Evolutionary conservation across 805 yeast species (phyloP), one percentile per base, ranked within the genome.

Genomic region (Isabelozyma gotoi): DNA sequence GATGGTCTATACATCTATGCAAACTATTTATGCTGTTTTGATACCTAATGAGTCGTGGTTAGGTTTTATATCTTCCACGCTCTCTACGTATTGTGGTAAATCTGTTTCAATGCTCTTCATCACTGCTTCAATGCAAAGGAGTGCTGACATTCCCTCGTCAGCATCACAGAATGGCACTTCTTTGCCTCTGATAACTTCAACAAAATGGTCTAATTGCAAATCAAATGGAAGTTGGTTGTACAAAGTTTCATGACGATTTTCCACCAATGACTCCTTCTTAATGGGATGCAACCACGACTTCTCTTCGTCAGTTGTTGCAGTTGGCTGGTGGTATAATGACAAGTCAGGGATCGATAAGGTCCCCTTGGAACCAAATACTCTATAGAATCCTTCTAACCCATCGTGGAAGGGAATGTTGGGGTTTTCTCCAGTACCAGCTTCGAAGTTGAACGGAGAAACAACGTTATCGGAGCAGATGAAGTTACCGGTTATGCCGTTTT

Each of bases 361-460:
- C 1, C 73, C 73, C 19, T 60, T 53, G n/a, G 68, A 55, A 2
- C 73, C 74, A 56, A 66, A 68, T 5, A 68, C 55, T 29, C 71
- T 50, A 44, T 68, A 68, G 40, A 67, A 52, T 2, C 74, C 73
- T 35, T 57, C 50, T 7, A 60, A 49, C 11, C 48, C 57, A 10
- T 59, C 57, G 44, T 61, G 55, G 21, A 49, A 50, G 1, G 73
- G 73, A 15, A 68, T 54, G 12, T 54, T 57, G 12, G 73, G 73
- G 50, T 68, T 68, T 45, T 68, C 73, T 5, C 73, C 73, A 2
- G 73, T 68, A 7, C 69, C 68, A 14, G 59, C 49, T 42, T 68
- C 72, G 44, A 68, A 68, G 51, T 63, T 65, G 45, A 63, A 65
- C 2, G 73, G 71, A 2, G 71, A 65, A 1, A 60, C 54, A 27